Percentiles rank a stretch among this genome's conserved stretches.
phyloP scores from a whole-genome alignment of 768 basidiomycete genomes.

The Lactarius vividus region DNA sequence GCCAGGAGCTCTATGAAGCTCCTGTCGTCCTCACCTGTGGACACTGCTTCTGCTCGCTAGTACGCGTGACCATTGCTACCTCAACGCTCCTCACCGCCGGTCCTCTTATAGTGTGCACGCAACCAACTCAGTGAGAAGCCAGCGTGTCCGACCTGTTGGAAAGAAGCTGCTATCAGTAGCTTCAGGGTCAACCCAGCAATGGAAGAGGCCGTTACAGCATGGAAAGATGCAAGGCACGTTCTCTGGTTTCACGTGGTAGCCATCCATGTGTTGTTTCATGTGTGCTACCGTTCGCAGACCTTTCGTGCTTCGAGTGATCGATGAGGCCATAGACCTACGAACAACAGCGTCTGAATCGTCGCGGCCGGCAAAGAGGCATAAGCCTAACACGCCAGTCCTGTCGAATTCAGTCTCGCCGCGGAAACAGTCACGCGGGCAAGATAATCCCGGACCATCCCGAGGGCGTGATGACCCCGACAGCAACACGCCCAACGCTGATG shows the following conservation, averaged over 20 bases:
- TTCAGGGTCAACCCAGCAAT: conserved; percentile 39
- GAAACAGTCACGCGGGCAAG: not conserved
- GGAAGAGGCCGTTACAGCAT: conserved; percentile 39
- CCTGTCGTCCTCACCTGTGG: conserved; percentile 43
- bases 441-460: not conserved
- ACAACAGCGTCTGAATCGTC: conserved; percentile 1
- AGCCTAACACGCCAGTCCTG: conserved; percentile 20
- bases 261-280: conserved; percentile 11
- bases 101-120: conserved; percentile 38
- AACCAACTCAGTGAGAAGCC: conserved; percentile 35
- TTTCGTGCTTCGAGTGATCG: conserved; percentile 19
- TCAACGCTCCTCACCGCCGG: conserved; percentile 6
- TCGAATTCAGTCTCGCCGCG: not conserved
- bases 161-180: conserved; percentile 33
- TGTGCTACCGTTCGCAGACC: conserved; percentile 10
- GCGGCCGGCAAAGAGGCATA: conserved; percentile 24
- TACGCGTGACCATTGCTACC: conserved; percentile 21
- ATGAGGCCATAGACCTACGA: conserved; percentile 5
- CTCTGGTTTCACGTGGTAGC: not conserved
- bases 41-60: conserved; percentile 42
- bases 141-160: conserved; percentile 40
- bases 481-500: conserved; percentile 6
- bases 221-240: conserved; percentile 38
- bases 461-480: not conserved
- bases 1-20: conserved; percentile 39